A percentile compares a stretch with the other conserved stretches of the same genome.
These are phyloP conservation scores for Durio zibethinus DNA, from an alignment of 345 rosid genomes.

Conservation along the genomic window DNA sequence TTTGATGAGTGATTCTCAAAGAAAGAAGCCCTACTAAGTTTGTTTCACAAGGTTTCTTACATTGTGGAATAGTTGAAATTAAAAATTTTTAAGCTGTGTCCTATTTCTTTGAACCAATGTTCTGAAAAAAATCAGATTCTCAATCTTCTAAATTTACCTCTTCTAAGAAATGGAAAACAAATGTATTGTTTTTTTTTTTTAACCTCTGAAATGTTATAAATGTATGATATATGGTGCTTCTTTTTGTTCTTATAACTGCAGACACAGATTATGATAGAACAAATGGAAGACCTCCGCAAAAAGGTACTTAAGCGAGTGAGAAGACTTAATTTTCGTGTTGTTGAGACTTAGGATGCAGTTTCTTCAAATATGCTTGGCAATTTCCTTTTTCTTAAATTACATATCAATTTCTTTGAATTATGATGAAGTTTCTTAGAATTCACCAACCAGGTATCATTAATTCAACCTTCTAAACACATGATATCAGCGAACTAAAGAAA, in stretches of 20 bases:
- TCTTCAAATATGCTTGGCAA: neutral
- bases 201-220: neutral
- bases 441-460: neutral
- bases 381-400: too few relatives aligned
- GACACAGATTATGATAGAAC: constrained; percentile 76
- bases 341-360: neutral
- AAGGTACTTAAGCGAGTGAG: too few relatives aligned
- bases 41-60: neutral
- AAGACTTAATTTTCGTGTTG: too few relatives aligned
- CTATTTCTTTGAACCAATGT: too few relatives aligned
- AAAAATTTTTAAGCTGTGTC: neutral
- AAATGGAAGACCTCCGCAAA: constrained; percentile 80
- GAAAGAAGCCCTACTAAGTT: neutral
- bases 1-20: neutral
- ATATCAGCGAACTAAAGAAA: too few relatives aligned
- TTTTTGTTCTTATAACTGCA: constrained; percentile 11
- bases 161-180: neutral
- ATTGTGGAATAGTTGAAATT: neutral
- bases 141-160: too few relatives aligned
- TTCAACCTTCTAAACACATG: too few relatives aligned
- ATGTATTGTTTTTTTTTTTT: neutral
- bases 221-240: neutral
- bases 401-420: too few relatives aligned
- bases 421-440: neutral
- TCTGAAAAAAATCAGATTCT: too few relatives aligned